Conservation (phyloP, 139 green algal species). For the Micractinium conductrix region DNA sequence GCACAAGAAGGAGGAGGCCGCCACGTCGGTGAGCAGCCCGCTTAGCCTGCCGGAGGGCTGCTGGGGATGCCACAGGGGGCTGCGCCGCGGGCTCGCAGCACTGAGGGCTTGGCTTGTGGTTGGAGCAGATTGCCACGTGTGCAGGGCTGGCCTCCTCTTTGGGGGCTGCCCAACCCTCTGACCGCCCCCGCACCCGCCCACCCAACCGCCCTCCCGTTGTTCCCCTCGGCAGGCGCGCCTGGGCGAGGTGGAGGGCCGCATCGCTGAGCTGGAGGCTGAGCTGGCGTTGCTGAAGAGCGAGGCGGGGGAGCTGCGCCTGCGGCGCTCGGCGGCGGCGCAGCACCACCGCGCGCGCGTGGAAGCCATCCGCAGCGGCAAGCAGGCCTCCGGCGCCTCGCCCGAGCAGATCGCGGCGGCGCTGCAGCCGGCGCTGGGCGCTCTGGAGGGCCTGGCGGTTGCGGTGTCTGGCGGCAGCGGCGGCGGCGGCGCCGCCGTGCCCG, state of each 20-base stretch:
- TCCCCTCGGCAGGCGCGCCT: slow-evolving; percentile 11
- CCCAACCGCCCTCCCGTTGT: no score
- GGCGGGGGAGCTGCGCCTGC: neutral
- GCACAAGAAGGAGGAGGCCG: slow-evolving; percentile 6
- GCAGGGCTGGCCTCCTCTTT: no score
- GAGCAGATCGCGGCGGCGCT: neutral
- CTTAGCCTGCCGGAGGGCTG: no score
- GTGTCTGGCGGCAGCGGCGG: neutral
- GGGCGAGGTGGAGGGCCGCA: slow-evolving; percentile 14
- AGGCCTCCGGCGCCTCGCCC: neutral
- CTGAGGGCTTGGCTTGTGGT: neutral
- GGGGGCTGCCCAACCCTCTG: no score
- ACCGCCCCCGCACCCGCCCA: no score
- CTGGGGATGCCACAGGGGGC: no score
- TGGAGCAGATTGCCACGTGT: neutral
- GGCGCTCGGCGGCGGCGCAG: neutral
- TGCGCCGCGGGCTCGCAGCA: no score
- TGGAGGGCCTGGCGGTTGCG: neutral
- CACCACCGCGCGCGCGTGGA: slow-evolving; percentile 14
- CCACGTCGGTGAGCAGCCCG: neutral
- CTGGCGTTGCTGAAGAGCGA: slow-evolving; percentile 3
- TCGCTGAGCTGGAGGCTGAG: slow-evolving; percentile 36
- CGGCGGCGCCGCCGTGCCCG: neutral
- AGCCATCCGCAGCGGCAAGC: slow-evolving; percentile 17
- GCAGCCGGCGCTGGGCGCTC: slow-evolving; percentile 1